A percentile compares a stretch with the other conserved stretches of the same genome.
phyloP scores from a whole-genome alignment of 148 eudicot species.

The Rhododendron kiyosumense region DNA sequence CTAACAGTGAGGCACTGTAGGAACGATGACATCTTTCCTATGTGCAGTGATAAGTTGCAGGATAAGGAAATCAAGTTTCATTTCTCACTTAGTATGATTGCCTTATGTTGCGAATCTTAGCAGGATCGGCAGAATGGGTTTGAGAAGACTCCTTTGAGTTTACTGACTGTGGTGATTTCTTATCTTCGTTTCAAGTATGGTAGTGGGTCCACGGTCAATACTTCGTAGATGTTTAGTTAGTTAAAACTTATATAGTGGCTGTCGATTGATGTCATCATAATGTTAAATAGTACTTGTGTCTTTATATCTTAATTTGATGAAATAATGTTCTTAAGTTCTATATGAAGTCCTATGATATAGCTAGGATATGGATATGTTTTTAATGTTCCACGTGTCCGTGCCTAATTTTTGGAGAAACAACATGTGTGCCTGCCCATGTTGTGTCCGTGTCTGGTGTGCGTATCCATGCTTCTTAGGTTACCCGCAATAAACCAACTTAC shows the following conservation, averaged over 20 bases:
- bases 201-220: background rate
- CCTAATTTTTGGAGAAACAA: background rate
- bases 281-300: background rate
- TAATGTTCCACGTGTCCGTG: background rate
- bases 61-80: background rate
- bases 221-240: background rate
- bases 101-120: background rate
- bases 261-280: background rate
- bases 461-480: background rate
- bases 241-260: background rate
- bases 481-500: background rate
- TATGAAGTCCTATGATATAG: background rate
- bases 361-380: background rate
- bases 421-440: background rate
- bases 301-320: background rate
- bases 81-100: conserved; percentile 2
- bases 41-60: background rate
- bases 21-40: background rate
- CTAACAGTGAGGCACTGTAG: background rate
- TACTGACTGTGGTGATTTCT: background rate
- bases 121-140: background rate
- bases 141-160: background rate
- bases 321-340: background rate
- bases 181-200: background rate
- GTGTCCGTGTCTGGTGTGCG: background rate